Conservation (phyloP, 2,329 filamentous ascomycete species). For the Fusarium sp. region DNA sequence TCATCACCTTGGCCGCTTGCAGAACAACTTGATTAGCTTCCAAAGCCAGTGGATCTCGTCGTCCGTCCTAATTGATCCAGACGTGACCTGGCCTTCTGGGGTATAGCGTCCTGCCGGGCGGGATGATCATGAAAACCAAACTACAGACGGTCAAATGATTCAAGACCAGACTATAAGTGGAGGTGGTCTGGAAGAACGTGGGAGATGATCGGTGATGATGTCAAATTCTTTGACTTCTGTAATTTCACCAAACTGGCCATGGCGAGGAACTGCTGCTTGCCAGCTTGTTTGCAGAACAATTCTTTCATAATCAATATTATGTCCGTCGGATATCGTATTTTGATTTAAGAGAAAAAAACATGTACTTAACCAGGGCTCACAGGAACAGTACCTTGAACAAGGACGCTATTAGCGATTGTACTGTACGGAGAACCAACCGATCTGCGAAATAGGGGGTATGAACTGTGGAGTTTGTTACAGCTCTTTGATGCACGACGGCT, state of each 20-base stretch:
- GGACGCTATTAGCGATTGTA: constrained; percentile 2
- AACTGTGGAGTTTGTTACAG: constrained; percentile 40
- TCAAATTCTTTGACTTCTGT: not conserved
- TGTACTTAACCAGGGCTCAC: constrained; percentile 1
- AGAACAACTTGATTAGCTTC: constrained; percentile 46
- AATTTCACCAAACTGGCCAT: not conserved
- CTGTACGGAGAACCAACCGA: constrained; percentile 28
- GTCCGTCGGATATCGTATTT: constrained; percentile 6
- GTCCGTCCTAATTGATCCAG: constrained; percentile 32
- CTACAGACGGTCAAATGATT: constrained; percentile 16
- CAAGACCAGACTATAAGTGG: constrained; percentile 1
- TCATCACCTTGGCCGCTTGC: constrained; percentile 35
- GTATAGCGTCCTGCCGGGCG: constrained; percentile 43
- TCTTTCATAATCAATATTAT: constrained; percentile 12
- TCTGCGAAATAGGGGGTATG: constrained; percentile 41
- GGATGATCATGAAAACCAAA: constrained; percentile 32
- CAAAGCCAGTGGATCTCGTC: constrained; percentile 38
- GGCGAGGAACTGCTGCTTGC: constrained; percentile 18
- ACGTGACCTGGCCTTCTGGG: constrained; percentile 39
- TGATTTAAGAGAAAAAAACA: not conserved
- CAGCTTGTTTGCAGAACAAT: constrained; percentile 4
- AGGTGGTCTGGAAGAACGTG: constrained; percentile 3
- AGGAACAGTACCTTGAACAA: not conserved
- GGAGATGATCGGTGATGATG: constrained; percentile 1
- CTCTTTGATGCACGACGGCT: constrained; percentile 31